These are phyloP conservation scores for Podila minutissima DNA, from an alignment of 192 early-diverging fungal species.

Conservation along the genomic window DNA sequence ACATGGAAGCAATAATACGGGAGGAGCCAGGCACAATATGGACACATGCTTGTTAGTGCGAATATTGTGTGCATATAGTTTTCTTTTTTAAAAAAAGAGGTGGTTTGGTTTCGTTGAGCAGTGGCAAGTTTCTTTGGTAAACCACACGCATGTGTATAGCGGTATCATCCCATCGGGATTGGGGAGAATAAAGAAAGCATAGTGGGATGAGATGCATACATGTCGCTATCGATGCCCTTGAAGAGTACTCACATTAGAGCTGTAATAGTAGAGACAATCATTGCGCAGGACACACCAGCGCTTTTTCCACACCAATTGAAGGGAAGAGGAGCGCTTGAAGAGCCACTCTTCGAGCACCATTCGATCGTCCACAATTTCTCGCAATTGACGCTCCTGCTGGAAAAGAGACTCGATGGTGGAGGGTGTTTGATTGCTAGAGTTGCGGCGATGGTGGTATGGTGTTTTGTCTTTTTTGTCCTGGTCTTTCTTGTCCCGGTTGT, in stretches of 20 bases:
- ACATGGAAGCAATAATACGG: no score
- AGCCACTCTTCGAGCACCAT: conserved; percentile 41
- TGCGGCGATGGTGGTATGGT: neutral
- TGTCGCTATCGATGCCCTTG: neutral
- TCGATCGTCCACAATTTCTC: conserved; percentile 1
- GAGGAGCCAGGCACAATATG: no score
- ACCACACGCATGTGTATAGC: no score
- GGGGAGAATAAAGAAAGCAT: no score
- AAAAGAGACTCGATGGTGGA: conserved; percentile 18
- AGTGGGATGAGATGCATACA: no score
- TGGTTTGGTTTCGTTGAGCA: no score
- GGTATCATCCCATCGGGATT: no score
- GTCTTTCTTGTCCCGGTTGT: neutral
- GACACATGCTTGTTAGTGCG: no score
- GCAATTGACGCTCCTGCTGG: neutral
- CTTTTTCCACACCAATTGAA: conserved; percentile 38
- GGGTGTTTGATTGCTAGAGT: neutral
- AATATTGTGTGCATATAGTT: no score
- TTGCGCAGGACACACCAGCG: conserved; percentile 45
- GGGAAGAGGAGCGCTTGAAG: conserved; percentile 21
- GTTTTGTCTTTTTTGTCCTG: neutral
- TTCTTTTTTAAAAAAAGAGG: no score
- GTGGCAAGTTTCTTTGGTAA: no score
- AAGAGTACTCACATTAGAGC: conserved; percentile 21
- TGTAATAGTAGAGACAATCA: conserved; percentile 28